These are phyloP conservation scores for Acanthamoeba triangularis DNA, from an alignment of 208 protist genomes.

Conservation along the genomic window DNA sequence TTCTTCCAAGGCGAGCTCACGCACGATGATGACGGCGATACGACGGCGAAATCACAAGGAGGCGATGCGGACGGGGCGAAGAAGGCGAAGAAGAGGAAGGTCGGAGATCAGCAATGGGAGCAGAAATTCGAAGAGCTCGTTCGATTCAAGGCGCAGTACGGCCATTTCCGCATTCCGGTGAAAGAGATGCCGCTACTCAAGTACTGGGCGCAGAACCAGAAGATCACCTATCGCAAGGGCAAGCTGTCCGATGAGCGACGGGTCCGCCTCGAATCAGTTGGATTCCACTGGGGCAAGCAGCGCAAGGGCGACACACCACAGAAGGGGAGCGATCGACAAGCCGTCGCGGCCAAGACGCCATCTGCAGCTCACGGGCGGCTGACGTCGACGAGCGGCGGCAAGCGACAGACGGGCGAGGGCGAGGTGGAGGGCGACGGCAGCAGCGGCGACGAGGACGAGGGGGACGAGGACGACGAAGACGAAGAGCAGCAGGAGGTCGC, in stretches of 20 bases:
- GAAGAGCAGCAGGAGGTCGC: neutral
- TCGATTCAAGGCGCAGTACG: slow-evolving; percentile 36
- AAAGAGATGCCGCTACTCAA: slow-evolving; percentile 54
- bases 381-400: neutral
- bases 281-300: slow-evolving; percentile 21
- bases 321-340: neutral
- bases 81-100: slow-evolving; percentile 43
- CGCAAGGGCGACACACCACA: neutral
- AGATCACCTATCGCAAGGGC: slow-evolving; percentile 65
- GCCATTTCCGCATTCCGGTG: slow-evolving; percentile 60
- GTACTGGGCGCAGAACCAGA: slow-evolving; percentile 74
- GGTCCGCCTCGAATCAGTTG: slow-evolving; percentile 23
- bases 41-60: neutral
- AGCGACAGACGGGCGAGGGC: neutral
- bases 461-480: neutral
- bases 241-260: slow-evolving; percentile 39
- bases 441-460: neutral
- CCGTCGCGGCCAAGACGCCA: neutral
- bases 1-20: neutral
- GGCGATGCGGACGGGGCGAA: neutral
- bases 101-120: slow-evolving; percentile 46
- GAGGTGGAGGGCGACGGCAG: neutral
- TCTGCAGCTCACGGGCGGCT: neutral
- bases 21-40: neutral
- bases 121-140: slow-evolving; percentile 67